A percentile compares a stretch with the other conserved stretches of the same genome.
These are phyloP conservation scores for Cydonia oblonga DNA, from an alignment of 331 rosid species.

Conservation along the genomic window DNA sequence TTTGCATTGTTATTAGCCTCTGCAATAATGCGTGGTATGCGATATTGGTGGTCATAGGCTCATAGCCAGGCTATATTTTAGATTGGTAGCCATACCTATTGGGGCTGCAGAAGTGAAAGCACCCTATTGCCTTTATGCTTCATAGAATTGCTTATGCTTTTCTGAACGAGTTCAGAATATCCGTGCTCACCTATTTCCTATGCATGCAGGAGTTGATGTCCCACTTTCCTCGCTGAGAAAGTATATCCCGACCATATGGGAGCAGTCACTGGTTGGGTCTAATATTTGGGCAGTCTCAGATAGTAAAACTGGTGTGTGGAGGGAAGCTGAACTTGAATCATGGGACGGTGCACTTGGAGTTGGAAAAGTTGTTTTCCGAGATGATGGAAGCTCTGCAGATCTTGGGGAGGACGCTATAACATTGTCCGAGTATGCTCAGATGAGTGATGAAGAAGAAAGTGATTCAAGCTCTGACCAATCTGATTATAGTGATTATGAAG, in stretches of 20 bases:
- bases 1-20: conserved; percentile 5
- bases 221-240: conserved; percentile 57
- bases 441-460: conserved; percentile 34
- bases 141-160: background rate
- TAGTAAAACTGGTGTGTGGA: conserved; percentile 57
- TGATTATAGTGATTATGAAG: conserved; percentile 62
- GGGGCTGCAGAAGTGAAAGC: background rate
- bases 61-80: background rate
- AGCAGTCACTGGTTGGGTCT: conserved; percentile 62
- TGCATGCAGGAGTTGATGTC: conserved; percentile 61
- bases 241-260: conserved; percentile 64
- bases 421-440: conserved; percentile 58
- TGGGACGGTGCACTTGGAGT: conserved; percentile 57
- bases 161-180: background rate
- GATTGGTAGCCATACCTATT: background rate
- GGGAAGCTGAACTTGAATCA: conserved; percentile 81
- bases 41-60: conserved; percentile 10
- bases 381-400: conserved; percentile 60
- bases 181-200: conserved; percentile 2
- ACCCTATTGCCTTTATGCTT: background rate
- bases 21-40: background rate
- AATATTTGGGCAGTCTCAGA: conserved; percentile 67
- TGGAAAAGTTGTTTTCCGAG: conserved; percentile 77
- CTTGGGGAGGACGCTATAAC: conserved; percentile 52
- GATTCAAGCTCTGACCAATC: conserved; percentile 50